A percentile compares a stretch with the other conserved stretches of the same genome.
These are phyloP conservation scores for Aspergillus baeticus DNA, from an alignment of 495 filamentous ascomycete species.

Conservation along the genomic window DNA sequence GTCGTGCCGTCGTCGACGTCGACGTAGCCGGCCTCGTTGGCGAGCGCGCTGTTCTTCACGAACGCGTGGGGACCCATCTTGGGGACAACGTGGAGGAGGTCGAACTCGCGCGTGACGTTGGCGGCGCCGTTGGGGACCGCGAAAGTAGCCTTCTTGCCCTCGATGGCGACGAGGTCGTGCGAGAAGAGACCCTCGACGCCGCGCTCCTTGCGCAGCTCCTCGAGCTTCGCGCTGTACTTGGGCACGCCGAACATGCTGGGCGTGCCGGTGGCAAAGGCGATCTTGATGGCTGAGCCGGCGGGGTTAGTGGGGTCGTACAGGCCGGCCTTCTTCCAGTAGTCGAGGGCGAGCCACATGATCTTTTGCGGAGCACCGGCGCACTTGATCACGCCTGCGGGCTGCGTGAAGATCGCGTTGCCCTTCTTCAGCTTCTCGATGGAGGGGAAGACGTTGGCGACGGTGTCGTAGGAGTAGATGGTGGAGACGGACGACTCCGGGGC, in stretches of 20 bases:
- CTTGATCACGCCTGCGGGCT: constrained; percentile 64
- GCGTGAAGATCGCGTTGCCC: constrained; percentile 67
- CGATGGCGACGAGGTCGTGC: constrained; percentile 62
- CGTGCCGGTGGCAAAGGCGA: constrained; percentile 61
- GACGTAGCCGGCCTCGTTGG: constrained; percentile 61
- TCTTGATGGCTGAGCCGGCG: constrained; percentile 51
- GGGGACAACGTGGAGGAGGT: constrained; percentile 59
- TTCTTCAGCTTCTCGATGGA: constrained; percentile 53
- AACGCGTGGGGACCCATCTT: constrained; percentile 63
- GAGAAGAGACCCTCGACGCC: constrained; percentile 65
- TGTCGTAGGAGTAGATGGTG: constrained; percentile 63
- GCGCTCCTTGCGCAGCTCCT: constrained; percentile 59
- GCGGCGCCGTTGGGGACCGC: constrained; percentile 42
- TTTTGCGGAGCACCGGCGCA: constrained; percentile 72
- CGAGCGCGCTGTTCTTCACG: constrained; percentile 55
- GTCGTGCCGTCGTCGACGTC: constrained; percentile 61
- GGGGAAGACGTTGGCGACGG: constrained; percentile 55
- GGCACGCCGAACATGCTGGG: constrained; percentile 68
- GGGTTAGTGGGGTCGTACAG: constrained; percentile 49
- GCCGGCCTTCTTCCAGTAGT: constrained; percentile 61
- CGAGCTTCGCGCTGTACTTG: constrained; percentile 63
- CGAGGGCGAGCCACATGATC: constrained; percentile 68
- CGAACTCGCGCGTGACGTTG: constrained; percentile 52
- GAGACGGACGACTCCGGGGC: constrained; percentile 57
- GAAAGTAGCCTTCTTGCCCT: constrained; percentile 58